Evolutionary conservation across 768 basidiomycete species (phyloP).

Genomic region (Auricularia sp.): DNA sequence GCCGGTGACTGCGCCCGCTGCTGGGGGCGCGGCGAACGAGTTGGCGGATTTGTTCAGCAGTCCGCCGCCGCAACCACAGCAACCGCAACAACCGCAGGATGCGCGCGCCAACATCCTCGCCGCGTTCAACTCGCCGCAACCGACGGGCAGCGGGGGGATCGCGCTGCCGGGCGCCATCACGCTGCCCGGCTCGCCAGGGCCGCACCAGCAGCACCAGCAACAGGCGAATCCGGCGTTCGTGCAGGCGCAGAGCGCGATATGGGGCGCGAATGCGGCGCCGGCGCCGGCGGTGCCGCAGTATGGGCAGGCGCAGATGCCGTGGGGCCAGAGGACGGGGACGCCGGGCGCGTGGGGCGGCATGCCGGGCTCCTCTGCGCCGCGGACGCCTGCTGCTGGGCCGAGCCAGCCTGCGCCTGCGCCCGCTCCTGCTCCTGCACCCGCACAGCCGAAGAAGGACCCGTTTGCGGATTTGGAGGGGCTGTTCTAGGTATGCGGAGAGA

Average conservation of each 20-base stretch:
- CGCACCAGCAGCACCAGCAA: conserved; percentile 10
- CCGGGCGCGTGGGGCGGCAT: conserved; percentile 2
- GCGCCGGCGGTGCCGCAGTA: conserved; percentile 14
- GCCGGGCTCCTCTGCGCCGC: conserved; percentile 13
- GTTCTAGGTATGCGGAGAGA: conserved; percentile 32
- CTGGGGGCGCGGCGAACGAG: conserved; percentile 34
- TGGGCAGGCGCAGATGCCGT: conserved; percentile 4
- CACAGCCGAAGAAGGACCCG: conserved; percentile 55
- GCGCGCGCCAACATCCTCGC: conserved; percentile 15
- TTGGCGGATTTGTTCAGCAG: conserved; percentile 50
- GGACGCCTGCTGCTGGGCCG: conserved; percentile 15
- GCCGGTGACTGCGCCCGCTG: conserved; percentile 4
- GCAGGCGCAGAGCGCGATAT: not conserved
- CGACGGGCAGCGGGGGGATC: conserved; percentile 12
- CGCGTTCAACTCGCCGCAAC: conserved; percentile 5
- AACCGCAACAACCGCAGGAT: conserved; percentile 14
- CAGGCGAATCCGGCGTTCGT: not conserved
- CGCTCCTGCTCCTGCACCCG: conserved; percentile 14
- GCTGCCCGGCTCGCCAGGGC: conserved; percentile 32
- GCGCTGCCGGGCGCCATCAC: conserved; percentile 30
- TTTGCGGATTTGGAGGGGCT: conserved; percentile 75
- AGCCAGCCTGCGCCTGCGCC: conserved; percentile 11
- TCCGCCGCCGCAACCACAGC: conserved; percentile 3
- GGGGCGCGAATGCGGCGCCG: not conserved
- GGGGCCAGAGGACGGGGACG: conserved; percentile 6